Percentiles rank a stretch among this genome's conserved stretches.
phyloP scores from a whole-genome alignment of 768 basidiomycete genomes.

The Lentinula aciculospora region DNA sequence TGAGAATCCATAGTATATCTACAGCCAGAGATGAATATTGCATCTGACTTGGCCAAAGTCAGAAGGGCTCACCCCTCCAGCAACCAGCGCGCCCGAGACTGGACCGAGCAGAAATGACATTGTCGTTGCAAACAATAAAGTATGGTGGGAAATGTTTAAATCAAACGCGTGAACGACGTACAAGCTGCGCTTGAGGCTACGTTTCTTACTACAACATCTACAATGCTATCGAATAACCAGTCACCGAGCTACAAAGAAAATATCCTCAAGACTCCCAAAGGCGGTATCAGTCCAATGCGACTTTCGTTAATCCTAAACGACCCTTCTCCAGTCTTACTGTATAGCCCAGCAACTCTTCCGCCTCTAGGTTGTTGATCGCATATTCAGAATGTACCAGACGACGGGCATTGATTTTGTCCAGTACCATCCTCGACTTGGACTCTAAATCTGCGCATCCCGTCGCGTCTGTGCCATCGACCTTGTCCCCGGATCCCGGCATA shows the following conservation, averaged over 20 bases:
- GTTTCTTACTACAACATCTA: no score
- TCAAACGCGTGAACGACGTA: no score
- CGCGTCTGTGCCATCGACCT: conserved; percentile 9
- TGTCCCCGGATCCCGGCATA: background rate
- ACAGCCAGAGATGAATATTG: background rate
- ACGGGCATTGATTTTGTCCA: conserved; percentile 66
- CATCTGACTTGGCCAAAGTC: background rate
- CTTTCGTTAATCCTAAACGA: conserved; percentile 42
- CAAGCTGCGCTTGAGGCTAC: no score
- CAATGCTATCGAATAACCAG: background rate
- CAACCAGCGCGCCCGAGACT: conserved; percentile 64
- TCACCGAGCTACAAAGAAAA: background rate
- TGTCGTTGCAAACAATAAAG: background rate
- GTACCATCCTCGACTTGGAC: conserved; percentile 38
- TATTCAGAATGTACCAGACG: conserved; percentile 67
- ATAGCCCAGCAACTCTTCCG: conserved; percentile 55
- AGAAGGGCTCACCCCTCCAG: conserved; percentile 48
- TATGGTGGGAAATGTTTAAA: background rate
- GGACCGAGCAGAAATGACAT: conserved; percentile 46
- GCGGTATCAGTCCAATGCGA: background rate
- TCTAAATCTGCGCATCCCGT: conserved; percentile 14
- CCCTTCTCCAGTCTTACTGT: conserved; percentile 53
- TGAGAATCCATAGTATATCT: conserved; percentile 73
- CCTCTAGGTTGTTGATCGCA: conserved; percentile 61
- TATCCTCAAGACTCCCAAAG: background rate